A percentile compares a stretch with the other conserved stretches of the same genome.
These are phyloP conservation scores for Cladophialophora psammophila DNA, from an alignment of 2,329 filamentous ascomycete genomes.

Conservation along the genomic window DNA sequence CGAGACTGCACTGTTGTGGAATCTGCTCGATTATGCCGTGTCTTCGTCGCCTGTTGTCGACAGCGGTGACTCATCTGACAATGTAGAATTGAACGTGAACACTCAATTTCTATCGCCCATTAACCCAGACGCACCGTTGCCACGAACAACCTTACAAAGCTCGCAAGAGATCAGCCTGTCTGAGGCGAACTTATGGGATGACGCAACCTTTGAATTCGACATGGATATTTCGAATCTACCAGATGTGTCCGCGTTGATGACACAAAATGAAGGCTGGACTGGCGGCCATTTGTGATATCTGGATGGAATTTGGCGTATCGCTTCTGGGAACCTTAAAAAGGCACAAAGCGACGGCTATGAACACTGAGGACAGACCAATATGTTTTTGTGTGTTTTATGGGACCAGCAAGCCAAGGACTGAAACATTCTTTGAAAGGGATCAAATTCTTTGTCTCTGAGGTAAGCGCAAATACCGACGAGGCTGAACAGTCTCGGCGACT, in stretches of 20 bases:
- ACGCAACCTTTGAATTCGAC: constrained; percentile 31
- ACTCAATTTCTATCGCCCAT: constrained; percentile 36
- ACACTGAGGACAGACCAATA: background rate
- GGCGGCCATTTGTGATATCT: constrained; percentile 27
- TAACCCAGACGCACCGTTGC: constrained; percentile 25
- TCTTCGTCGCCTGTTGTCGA: constrained; percentile 30
- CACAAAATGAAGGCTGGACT: constrained; percentile 27
- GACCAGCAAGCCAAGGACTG: background rate
- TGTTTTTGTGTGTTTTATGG: background rate
- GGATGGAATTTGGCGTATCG: background rate
- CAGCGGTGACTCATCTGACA: constrained; percentile 25
- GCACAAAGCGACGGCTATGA: background rate
- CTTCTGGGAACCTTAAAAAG: background rate
- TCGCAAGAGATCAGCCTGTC: constrained; percentile 4
- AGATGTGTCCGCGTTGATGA: constrained; percentile 26
- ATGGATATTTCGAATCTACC: constrained; percentile 33
- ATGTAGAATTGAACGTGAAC: constrained; percentile 36
- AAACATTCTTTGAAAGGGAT: background rate
- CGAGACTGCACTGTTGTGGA: constrained; percentile 35
- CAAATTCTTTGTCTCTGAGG: background rate
- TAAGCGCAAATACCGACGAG: background rate
- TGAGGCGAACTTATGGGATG: constrained; percentile 26
- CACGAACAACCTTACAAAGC: background rate
- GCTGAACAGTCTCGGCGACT: too few species aligned
- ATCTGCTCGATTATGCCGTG: constrained; percentile 37